These are phyloP conservation scores for Suhomyces sp. DNA, from an alignment of 805 yeast genomes.

Conservation along the genomic window DNA sequence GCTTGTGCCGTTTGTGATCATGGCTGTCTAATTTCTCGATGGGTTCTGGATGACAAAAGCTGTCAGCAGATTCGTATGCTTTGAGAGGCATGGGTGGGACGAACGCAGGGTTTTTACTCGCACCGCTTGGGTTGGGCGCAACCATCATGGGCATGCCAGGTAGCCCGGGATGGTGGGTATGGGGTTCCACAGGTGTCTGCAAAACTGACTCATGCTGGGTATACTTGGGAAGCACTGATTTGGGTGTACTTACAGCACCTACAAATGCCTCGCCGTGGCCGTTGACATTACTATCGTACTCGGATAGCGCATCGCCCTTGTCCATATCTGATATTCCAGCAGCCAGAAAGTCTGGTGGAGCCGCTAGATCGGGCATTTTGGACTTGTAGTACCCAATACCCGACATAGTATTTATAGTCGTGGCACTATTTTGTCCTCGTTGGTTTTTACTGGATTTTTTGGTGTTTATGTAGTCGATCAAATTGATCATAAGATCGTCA, in stretches of 20 bases:
- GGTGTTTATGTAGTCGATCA: slow-evolving; percentile 12
- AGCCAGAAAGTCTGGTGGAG: background rate
- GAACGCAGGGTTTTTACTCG: background rate
- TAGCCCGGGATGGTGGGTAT: background rate
- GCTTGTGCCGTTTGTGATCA: background rate
- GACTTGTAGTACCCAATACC: background rate
- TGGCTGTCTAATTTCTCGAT: background rate
- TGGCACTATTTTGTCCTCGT: background rate
- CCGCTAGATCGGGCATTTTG: background rate
- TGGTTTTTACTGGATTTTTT: slow-evolving; percentile 2
- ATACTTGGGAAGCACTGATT: background rate
- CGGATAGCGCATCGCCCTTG: background rate
- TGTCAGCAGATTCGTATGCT: background rate
- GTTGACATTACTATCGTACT: background rate
- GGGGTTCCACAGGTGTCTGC: background rate
- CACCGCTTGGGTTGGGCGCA: background rate
- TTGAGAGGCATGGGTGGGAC: background rate
- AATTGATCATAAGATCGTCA: slow-evolving; percentile 18
- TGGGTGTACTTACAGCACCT: background rate
- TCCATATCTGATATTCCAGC: background rate
- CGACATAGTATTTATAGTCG: background rate
- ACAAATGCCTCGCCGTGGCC: background rate
- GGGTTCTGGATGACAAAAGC: background rate
- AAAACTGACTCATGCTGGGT: background rate
- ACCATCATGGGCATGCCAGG: background rate